These are phyloP conservation scores for Melastoma candidum DNA, from an alignment of 441 rosid genomes.

Conservation along the genomic window DNA sequence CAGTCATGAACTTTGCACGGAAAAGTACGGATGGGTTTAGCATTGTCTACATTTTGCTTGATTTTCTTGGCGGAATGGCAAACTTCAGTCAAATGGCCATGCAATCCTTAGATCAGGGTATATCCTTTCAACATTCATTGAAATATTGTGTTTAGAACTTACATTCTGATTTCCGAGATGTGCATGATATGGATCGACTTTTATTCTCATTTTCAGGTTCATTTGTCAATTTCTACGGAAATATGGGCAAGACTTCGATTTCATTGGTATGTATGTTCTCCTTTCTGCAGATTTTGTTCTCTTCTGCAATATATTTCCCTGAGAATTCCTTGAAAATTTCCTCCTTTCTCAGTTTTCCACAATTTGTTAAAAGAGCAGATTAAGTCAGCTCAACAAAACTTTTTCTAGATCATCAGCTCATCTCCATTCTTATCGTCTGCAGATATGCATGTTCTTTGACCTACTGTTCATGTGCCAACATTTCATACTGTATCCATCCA, in stretches of 20 bases:
- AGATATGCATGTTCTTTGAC: constrained; percentile 74
- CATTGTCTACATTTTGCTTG: constrained; percentile 83
- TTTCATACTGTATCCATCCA: constrained; percentile 35
- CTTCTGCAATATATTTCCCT: background rate
- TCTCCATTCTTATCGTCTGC: constrained; percentile 16
- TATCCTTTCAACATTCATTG: constrained; percentile 4
- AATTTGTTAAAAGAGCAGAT: background rate
- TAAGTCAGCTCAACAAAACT: too few relatives aligned
- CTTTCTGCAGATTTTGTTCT: background rate
- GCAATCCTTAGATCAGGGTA: constrained; percentile 90
- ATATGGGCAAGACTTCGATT: constrained; percentile 73
- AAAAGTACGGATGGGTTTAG: constrained; percentile 94
- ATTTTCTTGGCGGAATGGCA: constrained; percentile 69
- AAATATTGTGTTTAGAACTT: constrained; percentile 9
- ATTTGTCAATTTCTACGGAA: constrained; percentile 95
- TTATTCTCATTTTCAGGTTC: constrained; percentile 46
- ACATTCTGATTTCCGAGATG: background rate
- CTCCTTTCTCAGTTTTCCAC: background rate
- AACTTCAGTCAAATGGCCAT: constrained; percentile 68
- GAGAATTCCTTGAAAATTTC: background rate
- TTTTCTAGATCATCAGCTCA: background rate
- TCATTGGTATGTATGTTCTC: constrained; percentile 48
- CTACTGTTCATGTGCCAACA: constrained; percentile 67
- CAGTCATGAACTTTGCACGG: constrained; percentile 65
- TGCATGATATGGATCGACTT: constrained; percentile 4